Evolutionary conservation across 2,329 filamentous ascomycete genomes (phyloP).

Genomic region (Erysiphe pulchra): DNA sequence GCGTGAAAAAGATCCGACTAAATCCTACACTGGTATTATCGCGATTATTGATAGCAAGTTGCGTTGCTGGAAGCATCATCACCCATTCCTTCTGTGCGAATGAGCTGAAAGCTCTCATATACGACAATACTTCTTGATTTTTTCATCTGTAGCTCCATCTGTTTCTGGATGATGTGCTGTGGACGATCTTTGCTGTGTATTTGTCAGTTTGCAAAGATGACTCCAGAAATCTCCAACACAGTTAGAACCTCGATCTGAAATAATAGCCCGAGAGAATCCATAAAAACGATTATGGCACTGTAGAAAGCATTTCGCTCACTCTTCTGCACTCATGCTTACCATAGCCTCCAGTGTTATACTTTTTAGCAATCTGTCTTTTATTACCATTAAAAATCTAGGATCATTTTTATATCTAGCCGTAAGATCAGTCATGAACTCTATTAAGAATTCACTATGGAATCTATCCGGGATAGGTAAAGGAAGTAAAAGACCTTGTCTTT

Average conservation of each 20-base stretch:
- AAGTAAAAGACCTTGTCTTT: no score
- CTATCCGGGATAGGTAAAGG: no score
- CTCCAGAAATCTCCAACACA: no score
- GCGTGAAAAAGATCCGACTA: neutral
- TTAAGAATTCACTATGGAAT: no score
- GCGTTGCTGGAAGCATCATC: neutral
- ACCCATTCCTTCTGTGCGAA: neutral
- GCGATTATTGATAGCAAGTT: neutral
- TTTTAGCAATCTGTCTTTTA: neutral
- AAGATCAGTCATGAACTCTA: neutral
- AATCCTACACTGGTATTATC: neutral
- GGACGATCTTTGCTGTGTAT: neutral
- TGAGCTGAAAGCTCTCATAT: neutral
- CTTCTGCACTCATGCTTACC: neutral
- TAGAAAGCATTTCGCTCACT: neutral
- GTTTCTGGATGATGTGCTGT: no score
- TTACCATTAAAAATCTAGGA: neutral
- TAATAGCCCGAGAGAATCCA: neutral
- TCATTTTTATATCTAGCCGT: neutral
- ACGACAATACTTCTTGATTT: neutral
- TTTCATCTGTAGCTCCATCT: neutral
- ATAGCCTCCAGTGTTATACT: neutral
- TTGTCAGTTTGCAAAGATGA: neutral
- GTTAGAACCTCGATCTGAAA: neutral
- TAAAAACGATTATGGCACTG: neutral